These are phyloP conservation scores for Nyctanthes arbortristis DNA, from an alignment of 257 asterid species.

Conservation along the genomic window DNA sequence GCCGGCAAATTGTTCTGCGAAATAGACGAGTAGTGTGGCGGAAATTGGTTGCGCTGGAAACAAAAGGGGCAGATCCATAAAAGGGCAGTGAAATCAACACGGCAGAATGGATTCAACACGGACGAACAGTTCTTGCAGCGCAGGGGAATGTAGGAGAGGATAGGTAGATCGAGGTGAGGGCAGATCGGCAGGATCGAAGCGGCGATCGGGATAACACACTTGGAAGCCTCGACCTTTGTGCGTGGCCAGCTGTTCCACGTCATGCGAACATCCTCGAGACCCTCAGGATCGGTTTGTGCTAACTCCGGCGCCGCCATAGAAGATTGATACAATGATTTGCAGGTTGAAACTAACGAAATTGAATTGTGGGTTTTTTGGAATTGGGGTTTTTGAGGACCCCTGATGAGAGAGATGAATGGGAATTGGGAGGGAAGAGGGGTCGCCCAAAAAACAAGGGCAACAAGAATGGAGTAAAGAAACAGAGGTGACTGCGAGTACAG, in stretches of 20 bases:
- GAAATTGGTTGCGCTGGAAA: conserved; percentile 81
- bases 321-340: conserved; percentile 16
- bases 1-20: conserved; percentile 80
- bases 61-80: conserved; percentile 99
- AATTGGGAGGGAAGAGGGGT: neutral
- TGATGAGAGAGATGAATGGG: neutral
- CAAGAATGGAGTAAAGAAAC: neutral
- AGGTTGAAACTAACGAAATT: conserved; percentile 15
- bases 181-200: conserved; percentile 91
- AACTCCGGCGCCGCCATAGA: conserved; percentile 80
- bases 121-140: conserved; percentile 85
- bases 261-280: conserved; percentile 91
- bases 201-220: conserved; percentile 97
- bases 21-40: conserved; percentile 64
- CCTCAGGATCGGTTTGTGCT: conserved; percentile 84
- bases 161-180: conserved; percentile 68
- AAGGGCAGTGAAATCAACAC: conserved; percentile 81
- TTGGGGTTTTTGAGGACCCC: conserved; percentile 37
- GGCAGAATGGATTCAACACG: conserved; percentile 72
- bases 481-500: conserved; percentile 20
- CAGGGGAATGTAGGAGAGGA: conserved; percentile 71
- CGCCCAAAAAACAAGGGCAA: conserved; percentile 1
- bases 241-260: conserved; percentile 91
- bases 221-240: conserved; percentile 88
- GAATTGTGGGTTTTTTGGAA: conserved; percentile 6